Evolutionary conservation across 345 rosid species (phyloP), one percentile per base, ranked within the genome.

Genomic region (Pistacia integerrima): DNA sequence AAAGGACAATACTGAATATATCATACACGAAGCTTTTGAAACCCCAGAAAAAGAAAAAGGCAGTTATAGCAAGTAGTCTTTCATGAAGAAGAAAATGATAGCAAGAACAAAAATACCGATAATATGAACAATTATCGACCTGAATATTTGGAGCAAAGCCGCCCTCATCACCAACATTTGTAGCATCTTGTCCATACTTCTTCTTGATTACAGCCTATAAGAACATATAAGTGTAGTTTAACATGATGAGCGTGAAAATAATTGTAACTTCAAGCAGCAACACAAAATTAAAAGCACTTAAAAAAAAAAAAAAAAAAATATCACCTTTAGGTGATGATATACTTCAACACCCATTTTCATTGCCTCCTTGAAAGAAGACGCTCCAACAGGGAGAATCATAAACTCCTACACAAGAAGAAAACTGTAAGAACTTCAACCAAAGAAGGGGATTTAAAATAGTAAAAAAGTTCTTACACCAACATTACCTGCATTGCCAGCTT

Each of bases 291-390:
- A 2, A 61, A 61, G 60, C 7, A 28, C 33, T 30, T 5, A 55
- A 67, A 49, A 55, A n/a, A 8, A 10, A 52, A 8, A 10, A 52
- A 18, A 1, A 12, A 49, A 49, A 18, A n/a, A 7, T 6, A 11
- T 38, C 30, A 87, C 93, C 90, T 90, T 90, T 82, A 90, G 72
- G 65, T 88, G 84, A 76, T 89, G 95, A 80, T 91, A 91, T 12
- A 88, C 91, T 84, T 91, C 95, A 66, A 85, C 83, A 5, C 93
- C 95, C 89, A 91, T 91, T 87, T 89, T 88, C 95, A 91, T 89
- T 81, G 91, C 91, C 78, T 91, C 91, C 80, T 84, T 89, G 85
- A 91, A 91, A 49, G 89, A 82, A 52, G 91, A 85, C 59, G 92
- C 94, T 48, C 90, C 91, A 1, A 81, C 75, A 46, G 94, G 94